Evolutionary conservation across 306 rosid genomes (phyloP), one percentile per base, ranked within the genome.

Genomic region (Rosa chinensis): DNA sequence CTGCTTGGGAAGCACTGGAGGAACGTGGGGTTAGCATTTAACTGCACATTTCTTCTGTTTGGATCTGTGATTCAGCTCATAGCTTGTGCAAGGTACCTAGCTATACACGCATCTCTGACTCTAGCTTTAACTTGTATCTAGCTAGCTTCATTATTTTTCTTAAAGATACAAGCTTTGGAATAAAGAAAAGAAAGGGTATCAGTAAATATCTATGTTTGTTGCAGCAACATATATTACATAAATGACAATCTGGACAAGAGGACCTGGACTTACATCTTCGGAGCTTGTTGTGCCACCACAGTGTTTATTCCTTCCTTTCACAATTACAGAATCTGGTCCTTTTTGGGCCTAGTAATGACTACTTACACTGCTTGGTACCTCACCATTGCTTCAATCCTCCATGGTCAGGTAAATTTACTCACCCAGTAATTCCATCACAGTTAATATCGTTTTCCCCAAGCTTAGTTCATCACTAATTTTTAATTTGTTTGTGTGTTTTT

Each of bases 351-450:
- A 53, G 17, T 95, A 17, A 95, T 95, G 99, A 95, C 99, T 87
- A 95, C 99, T 32, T 95, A 95, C 96, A 95, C 97, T 52, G 99
- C 98, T 61, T 95, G 99, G 99, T 95, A 95, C 77, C 97, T 95
- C 72, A 84, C 98, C 13, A 81, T 91, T 79, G 99, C 98, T 47
- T 88, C 99, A 66, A 85, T 91, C 72, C 85, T 90, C 75, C 96
- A 93, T 48, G 99, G 99, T 39, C 99, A 93, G 99, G 99, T 95
- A 81, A 44, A 28, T 25, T 18, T 35, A 50, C 18, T 6, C 43
- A 32, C 10, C 20, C 20, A 32, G 12, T 13, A 64, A 63, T 13
- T 35, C 17, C 44, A 35, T 14, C 13, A 40, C 18, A 11, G 42
- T 62, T 62, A 12, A 32, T 62, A 4, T 28, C 42, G 17, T 32